These are phyloP conservation scores for Venturia asperata DNA, from an alignment of 2,329 filamentous ascomycete genomes.

Conservation along the genomic window DNA sequence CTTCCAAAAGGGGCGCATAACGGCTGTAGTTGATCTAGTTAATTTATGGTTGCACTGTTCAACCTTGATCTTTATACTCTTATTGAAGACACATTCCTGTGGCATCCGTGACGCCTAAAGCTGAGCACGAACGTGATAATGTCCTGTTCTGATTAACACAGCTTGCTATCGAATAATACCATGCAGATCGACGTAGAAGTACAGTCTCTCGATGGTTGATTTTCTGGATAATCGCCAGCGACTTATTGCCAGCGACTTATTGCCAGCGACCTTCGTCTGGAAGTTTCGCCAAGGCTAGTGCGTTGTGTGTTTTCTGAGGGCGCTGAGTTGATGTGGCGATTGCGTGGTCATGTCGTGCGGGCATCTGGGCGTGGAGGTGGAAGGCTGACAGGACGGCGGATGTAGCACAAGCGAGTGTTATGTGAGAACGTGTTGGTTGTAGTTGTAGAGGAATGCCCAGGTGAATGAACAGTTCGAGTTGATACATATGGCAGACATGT, in stretches of 20 bases:
- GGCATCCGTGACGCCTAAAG: no score
- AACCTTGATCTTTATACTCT: slow-evolving; percentile 8
- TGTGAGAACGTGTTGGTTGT: neutral
- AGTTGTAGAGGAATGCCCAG: no score
- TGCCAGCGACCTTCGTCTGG: no score
- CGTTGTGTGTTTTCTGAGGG: neutral
- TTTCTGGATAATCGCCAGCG: no score
- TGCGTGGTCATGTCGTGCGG: neutral
- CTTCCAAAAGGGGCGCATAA: slow-evolving; percentile 11
- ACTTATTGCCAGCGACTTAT: no score
- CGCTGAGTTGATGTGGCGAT: neutral
- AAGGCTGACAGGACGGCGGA: neutral
- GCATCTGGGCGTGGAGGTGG: neutral
- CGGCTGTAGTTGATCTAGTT: slow-evolving; percentile 10
- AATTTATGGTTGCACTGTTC: slow-evolving; percentile 1
- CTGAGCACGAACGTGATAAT: no score
- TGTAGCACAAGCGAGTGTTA: slow-evolving; percentile 1
- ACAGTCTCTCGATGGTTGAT: no score
- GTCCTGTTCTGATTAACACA: no score
- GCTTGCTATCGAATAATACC: no score
- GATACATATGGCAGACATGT: neutral
- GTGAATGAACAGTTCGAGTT: neutral
- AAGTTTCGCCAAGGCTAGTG: no score
- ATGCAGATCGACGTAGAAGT: no score
- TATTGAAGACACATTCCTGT: neutral